These are phyloP conservation scores for Salix caprea DNA, from an alignment of 345 rosid genomes.

Conservation along the genomic window DNA sequence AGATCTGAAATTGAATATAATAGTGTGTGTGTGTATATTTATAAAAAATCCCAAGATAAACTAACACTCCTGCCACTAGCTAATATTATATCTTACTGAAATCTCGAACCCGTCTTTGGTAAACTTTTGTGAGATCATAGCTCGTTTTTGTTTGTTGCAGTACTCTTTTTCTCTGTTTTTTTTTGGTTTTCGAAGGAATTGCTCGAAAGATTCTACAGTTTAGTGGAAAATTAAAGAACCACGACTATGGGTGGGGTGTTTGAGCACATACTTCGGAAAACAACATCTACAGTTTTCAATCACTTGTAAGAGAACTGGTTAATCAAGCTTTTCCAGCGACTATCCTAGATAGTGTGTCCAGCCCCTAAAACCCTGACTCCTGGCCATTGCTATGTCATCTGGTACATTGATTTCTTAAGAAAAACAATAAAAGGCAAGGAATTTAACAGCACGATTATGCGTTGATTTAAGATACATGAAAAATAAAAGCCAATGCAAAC, in stretches of 20 bases:
- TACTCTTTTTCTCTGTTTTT: not conserved
- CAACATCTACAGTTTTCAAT: too few relatives aligned
- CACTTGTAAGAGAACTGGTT: not conserved
- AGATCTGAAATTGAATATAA: not conserved
- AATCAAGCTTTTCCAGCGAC: not conserved
- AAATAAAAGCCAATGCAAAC: not conserved
- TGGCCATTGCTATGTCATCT: not conserved
- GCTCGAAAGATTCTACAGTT: not conserved
- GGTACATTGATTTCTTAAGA: not conserved
- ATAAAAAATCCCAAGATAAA: too few relatives aligned
- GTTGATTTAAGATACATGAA: not conserved
- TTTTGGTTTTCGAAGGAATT: not conserved
- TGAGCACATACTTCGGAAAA: too few relatives aligned
- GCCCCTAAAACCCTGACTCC: not conserved
- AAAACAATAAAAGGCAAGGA: not conserved
- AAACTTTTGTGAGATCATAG: not conserved
- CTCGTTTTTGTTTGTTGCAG: not conserved
- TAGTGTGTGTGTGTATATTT: too few relatives aligned
- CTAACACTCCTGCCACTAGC: too few relatives aligned
- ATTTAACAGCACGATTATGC: not conserved
- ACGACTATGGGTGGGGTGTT: too few relatives aligned
- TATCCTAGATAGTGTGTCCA: not conserved
- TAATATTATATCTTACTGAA: not conserved
- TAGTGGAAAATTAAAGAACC: too few relatives aligned
- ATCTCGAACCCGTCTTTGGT: not conserved